Base-by-base conservation (phyloP, 1,284 basidiomycete genomes). In the Afroboletus lepidellus region DNA sequence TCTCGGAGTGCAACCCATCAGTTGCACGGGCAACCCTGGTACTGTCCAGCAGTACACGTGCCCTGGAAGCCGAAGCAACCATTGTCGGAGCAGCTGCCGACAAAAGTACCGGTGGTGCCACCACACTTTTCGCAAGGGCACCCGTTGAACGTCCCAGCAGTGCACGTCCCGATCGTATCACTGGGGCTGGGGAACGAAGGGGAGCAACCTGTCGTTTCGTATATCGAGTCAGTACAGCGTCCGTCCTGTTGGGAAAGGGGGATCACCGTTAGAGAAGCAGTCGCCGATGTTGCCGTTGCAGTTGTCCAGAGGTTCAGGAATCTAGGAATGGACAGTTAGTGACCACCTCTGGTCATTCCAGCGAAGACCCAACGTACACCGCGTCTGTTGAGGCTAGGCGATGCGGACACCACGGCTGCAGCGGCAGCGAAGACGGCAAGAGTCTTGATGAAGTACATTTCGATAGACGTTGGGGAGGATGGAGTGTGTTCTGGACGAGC, bases 91-190 rank as follows among this genome's bases (percentile, higher is more conserved):
- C 51, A 53, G 11, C 36, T 21, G 5, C 51, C 41, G 23, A 29
- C 8, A 4, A 9, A 39, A 30, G 11, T 30, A 12, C 30, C 25
- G 15, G 0, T 1, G 3, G 41, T 36, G 25, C 30, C 29, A 5
- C 51, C 41, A n/a, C 51, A 53, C 30, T 54, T 53, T 13, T 38
- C 29, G 15, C 50, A 52, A 24, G 38, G 50, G 21, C 39, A 45
- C 15, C 41, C 38, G 0, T 30, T 51, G 32, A 23, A 54, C 16
- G 34, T 21, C 21, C 41, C 41, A 11, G 34, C 37, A 2, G 21
- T 41, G 27, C 52, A 55, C 0, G 15, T 21, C 1, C 42, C 32
- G 2, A 50, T 18, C 12, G 32, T 34, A 16, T 21, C 18, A 11
- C 27, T 16, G 1, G 54, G 30, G 2, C 7, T 1, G 1, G 16